Evolutionary conservation across 2,329 filamentous ascomycete species (phyloP).

Genomic region (Diaporthe nobilis): DNA sequence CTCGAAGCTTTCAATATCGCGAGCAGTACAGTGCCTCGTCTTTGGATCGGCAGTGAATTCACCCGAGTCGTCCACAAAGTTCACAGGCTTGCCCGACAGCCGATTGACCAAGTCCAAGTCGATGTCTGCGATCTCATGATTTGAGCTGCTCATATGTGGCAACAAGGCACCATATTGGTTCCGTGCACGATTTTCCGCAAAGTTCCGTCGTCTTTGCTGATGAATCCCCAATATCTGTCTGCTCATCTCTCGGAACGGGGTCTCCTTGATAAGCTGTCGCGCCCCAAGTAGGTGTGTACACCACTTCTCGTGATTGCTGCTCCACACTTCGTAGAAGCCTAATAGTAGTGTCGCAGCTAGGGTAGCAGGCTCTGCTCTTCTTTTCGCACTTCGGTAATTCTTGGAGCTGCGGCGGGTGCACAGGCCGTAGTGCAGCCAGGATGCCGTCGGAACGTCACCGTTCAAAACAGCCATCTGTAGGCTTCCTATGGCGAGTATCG

Average conservation of each 20-base stretch:
- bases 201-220: conserved; percentile 51
- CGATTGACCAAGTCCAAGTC: conserved; percentile 58
- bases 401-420: conserved; percentile 83
- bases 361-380: conserved; percentile 82
- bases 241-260: conserved; percentile 82
- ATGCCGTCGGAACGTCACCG: conserved; percentile 79
- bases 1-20: conserved; percentile 84
- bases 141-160: conserved; percentile 44
- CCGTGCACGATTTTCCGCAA: conserved; percentile 36
- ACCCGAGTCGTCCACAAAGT: conserved; percentile 43
- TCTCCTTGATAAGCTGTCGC: conserved; percentile 84
- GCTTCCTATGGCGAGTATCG: conserved; percentile 88
- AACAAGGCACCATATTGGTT: conserved; percentile 45
- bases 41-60: conserved; percentile 34
- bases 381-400: conserved; percentile 77
- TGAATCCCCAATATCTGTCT: conserved; percentile 77
- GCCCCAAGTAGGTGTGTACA: conserved; percentile 91
- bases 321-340: conserved; percentile 94
- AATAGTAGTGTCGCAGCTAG: conserved; percentile 90
- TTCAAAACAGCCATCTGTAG: conserved; percentile 90
- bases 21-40: conserved; percentile 55
- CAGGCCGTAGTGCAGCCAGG: conserved; percentile 92
- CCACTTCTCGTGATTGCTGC: conserved; percentile 95
- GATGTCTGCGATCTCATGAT: conserved; percentile 55
- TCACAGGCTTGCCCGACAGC: conserved; percentile 57